Evolutionary conservation across 2,329 filamentous ascomycete species (phyloP).

Genomic region (Aspergillus neoniger): DNA sequence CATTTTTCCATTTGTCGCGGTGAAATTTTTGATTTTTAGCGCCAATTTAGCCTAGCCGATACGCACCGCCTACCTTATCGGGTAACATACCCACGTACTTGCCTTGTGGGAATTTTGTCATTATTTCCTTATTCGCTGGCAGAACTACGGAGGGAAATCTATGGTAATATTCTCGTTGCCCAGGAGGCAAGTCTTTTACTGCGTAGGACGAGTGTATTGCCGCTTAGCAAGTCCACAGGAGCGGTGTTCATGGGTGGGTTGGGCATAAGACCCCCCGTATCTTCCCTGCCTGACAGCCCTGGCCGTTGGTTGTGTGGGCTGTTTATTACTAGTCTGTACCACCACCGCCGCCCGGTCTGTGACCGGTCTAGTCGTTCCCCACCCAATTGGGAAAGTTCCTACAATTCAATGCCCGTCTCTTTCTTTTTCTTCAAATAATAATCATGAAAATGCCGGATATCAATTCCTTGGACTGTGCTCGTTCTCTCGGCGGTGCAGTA

Average conservation of each 20-base stretch:
- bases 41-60: conserved; percentile 24
- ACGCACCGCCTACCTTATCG: conserved; percentile 22
- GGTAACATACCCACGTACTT: conserved; percentile 15
- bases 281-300: not conserved
- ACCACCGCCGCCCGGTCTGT: not conserved
- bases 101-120: conserved; percentile 12
- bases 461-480: conserved; percentile 27
- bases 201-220: not conserved
- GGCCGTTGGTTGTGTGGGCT: not conserved
- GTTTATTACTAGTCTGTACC: conserved; percentile 2
- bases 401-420: not conserved
- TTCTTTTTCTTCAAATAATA: conserved; percentile 9
- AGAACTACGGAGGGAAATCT: not conserved
- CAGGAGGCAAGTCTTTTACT: not conserved
- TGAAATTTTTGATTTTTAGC: conserved; percentile 30
- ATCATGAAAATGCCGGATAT: conserved; percentile 36
- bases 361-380: not conserved
- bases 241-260: not conserved
- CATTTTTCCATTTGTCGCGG: conserved; percentile 14
- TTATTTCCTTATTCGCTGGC: conserved; percentile 13
- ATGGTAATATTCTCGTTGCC: not conserved
- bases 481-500: conserved; percentile 20
- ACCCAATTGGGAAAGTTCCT: conserved; percentile 2
- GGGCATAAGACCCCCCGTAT: not conserved
- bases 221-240: not conserved